Conservation (phyloP, 805 yeast species). For the Hanseniaspora jakobsenii region DNA sequence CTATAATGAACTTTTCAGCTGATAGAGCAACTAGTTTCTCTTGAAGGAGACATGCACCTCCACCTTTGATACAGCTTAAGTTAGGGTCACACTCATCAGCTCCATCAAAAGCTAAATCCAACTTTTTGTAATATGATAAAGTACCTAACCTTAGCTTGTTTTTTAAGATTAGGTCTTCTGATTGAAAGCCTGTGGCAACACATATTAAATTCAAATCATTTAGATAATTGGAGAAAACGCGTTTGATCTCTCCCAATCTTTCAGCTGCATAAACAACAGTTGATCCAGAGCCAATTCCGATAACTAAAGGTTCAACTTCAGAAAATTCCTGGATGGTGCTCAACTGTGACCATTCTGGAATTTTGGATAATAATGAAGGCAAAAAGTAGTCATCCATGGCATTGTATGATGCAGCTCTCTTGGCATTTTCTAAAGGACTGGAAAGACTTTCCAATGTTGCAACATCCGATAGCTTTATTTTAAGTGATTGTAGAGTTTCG, state of each 20-base stretch:
- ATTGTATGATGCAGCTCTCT: slow-evolving; percentile 74
- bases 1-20: slow-evolving; percentile 65
- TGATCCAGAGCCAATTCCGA: slow-evolving; percentile 94
- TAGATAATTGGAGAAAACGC: slow-evolving; percentile 27
- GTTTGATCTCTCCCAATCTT: slow-evolving; percentile 54
- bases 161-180: slow-evolving; percentile 68
- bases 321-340: slow-evolving; percentile 32
- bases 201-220: slow-evolving; percentile 46
- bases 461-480: slow-evolving; percentile 16
- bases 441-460: slow-evolving; percentile 25
- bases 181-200: slow-evolving; percentile 95
- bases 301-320: slow-evolving; percentile 42
- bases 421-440: slow-evolving; percentile 61
- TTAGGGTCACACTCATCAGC: slow-evolving; percentile 87
- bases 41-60: slow-evolving; percentile 95
- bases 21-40: slow-evolving; percentile 86
- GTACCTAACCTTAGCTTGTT: slow-evolving; percentile 70
- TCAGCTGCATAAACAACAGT: slow-evolving; percentile 97
- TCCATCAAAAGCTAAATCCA: slow-evolving; percentile 95
- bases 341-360: slow-evolving; percentile 7
- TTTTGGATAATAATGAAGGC: slow-evolving; percentile 11
- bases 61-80: slow-evolving; percentile 88
- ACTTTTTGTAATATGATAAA: slow-evolving; percentile 66
- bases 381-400: slow-evolving; percentile 79
- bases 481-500: background rate